These are phyloP conservation scores for Candida tunisiensis DNA, from an alignment of 1,139 yeast species.

Conservation along the genomic window DNA sequence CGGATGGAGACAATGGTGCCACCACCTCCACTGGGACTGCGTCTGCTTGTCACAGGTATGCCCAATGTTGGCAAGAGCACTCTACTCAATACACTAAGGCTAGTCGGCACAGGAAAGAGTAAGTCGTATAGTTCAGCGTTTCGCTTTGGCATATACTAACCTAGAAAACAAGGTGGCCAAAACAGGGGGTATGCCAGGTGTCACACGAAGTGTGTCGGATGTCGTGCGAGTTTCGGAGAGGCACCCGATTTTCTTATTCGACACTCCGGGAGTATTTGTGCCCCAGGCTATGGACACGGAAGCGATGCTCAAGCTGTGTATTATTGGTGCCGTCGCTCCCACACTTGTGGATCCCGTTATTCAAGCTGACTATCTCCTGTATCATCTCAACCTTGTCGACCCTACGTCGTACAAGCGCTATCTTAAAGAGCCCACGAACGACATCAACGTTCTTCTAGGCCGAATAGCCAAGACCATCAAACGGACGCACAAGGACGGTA, in stretches of 20 bases:
- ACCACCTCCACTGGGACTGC: constrained; percentile 69
- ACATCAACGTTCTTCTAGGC: no score
- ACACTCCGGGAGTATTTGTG: constrained; percentile 84
- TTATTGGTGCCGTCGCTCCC: constrained; percentile 65
- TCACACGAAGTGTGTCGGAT: constrained; percentile 68
- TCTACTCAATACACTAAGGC: constrained; percentile 56
- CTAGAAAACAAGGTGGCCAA: constrained; percentile 62
- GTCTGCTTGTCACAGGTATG: constrained; percentile 77
- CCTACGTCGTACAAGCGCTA: no score
- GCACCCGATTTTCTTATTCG: constrained; percentile 62
- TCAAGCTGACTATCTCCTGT: constrained; percentile 75
- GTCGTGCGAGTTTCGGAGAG: constrained; percentile 43
- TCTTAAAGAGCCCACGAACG: no score
- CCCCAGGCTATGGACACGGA: constrained; percentile 54
- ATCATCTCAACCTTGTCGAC: no score
- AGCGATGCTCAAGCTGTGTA: constrained; percentile 59
- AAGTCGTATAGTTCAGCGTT: no score
- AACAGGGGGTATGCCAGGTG: constrained; percentile 87
- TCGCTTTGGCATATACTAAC: no score
- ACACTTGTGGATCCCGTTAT: constrained; percentile 65
- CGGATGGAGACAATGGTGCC: constrained; percentile 17
- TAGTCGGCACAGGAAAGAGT: constrained; percentile 28
- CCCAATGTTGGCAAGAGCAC: constrained; percentile 99
- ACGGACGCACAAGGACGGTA: no score
- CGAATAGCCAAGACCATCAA: no score